phyloP scores from a whole-genome alignment of 1,284 basidiomycete genomes.

The Austropuccinia psidii region DNA sequence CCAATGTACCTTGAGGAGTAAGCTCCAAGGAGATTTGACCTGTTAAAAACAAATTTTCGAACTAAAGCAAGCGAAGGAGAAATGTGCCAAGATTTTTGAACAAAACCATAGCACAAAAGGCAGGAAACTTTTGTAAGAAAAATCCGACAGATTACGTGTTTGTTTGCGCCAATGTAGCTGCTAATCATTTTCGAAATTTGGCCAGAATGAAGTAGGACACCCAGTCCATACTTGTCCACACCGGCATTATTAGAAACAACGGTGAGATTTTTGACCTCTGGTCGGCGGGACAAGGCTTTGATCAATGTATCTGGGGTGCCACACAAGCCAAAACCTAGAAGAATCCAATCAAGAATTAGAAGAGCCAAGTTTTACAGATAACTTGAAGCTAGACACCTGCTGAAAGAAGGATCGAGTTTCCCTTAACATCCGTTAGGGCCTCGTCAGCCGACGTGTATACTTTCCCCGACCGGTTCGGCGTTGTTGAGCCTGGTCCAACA shows the following conservation, averaged over 20 bases:
- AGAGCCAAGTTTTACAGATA: background rate
- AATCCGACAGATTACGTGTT: slow-evolving; percentile 40
- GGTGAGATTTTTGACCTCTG: slow-evolving; percentile 61
- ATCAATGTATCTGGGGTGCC: slow-evolving; percentile 67
- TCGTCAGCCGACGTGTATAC: slow-evolving; percentile 29
- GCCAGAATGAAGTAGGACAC: slow-evolving; percentile 65
- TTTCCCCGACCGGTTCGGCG: too few relatives aligned
- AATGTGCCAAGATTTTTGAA: background rate
- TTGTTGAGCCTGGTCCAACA: too few relatives aligned
- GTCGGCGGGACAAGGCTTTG: slow-evolving; percentile 64
- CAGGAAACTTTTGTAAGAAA: background rate
- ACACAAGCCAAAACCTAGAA: slow-evolving; percentile 48
- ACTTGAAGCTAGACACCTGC: slow-evolving; percentile 11
- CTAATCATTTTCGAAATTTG: slow-evolving; percentile 75
- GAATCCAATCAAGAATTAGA: background rate
- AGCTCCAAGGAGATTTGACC: slow-evolving; percentile 78
- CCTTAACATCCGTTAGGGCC: slow-evolving; percentile 28
- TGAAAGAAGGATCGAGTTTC: slow-evolving; percentile 21
- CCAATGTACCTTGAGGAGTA: slow-evolving; percentile 80
- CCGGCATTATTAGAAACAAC: slow-evolving; percentile 89
- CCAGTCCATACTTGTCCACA: slow-evolving; percentile 65
- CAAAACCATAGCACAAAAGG: background rate
- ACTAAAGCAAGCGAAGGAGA: slow-evolving; percentile 32
- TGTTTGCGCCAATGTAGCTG: slow-evolving; percentile 67
- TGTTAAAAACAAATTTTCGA: slow-evolving; percentile 60